Evolutionary conservation across 768 basidiomycete genomes (phyloP), one percentile per base, ranked within the genome.

Genomic region (Boletus speciosus): DNA sequence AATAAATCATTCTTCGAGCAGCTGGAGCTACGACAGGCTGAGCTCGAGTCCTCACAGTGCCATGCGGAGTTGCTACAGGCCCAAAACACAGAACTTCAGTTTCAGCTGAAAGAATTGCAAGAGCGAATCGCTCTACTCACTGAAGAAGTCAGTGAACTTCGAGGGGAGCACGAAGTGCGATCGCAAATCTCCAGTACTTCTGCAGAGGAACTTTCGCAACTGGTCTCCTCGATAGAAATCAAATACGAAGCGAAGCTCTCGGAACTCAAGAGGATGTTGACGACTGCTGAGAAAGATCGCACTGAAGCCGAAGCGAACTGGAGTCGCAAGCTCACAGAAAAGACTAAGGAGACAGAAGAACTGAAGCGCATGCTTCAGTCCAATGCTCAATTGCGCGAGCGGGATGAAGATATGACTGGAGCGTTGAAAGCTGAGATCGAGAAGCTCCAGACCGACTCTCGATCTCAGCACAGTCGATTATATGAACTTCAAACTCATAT

Each of bases 301-400:
- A 85, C 80, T 49, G 94, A 96, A 47, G 81, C 81, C 31, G 96
- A 98, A 63, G 86, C 88, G 25, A 88, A 91, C 57, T 96, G 94
- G 91, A 89, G 88, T 65, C 79, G 78, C 52, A 94, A 93, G 66
- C 74, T 98, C 32, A 79, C 79, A 25, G 88, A 91, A 63, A 89
- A 92, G 66, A 77, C 81, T 23, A 79, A 78, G 58, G 94, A 96
- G 66, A 73, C 86, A 19, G 93, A 97, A 53, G 81, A 83, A 47
- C 64, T 94, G 56, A 83, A 86, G 64, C 74, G 73, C 38, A 64
- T 77, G 39, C 65, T 93, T 37, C 83, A 80, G 19, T 77, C 76
- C 11, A 77, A 81, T 29, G 78, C 81, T 47, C 83, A 79, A 64
- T 81, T 76, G 25, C 76, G 80, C 42, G 84, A 89, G 63, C 75